Conservation (phyloP, 441 rosid genomes). For the Corymbia calophylla region DNA sequence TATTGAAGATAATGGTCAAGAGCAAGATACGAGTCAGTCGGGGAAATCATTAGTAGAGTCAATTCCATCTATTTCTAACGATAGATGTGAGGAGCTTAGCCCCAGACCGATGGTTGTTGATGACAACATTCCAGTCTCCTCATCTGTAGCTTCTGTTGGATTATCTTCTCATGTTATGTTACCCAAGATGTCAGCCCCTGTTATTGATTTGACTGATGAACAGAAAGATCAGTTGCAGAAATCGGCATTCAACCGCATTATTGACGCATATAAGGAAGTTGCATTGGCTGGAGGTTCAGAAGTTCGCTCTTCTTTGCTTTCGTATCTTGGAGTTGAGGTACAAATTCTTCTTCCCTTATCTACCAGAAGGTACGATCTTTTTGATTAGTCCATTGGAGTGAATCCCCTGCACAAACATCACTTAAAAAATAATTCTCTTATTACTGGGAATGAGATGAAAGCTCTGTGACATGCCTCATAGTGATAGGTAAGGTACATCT, state of each 20-base stretch:
- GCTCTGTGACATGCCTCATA: neutral
- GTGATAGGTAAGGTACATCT: neutral
- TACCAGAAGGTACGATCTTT: neutral
- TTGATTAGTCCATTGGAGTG: neutral
- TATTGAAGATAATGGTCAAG: conserved; percentile 60
- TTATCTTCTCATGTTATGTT: conserved; percentile 43
- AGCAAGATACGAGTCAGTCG: conserved; percentile 47
- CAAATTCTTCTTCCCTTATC: conserved; percentile 3
- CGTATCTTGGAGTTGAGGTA: conserved; percentile 91
- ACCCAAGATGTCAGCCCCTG: conserved; percentile 95
- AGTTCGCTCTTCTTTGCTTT: conserved; percentile 79
- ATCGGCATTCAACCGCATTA: conserved; percentile 59
- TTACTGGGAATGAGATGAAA: neutral
- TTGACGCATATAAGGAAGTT: conserved; percentile 84
- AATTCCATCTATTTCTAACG: conserved; percentile 58
- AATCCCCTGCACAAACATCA: neutral
- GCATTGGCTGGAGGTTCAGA: conserved; percentile 81
- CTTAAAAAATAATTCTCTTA: neutral
- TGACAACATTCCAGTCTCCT: conserved; percentile 46
- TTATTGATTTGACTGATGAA: conserved; percentile 69
- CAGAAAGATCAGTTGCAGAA: conserved; percentile 84
- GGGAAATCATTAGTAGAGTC: conserved; percentile 43
- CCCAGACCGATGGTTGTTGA: conserved; percentile 51
- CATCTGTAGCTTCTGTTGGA: conserved; percentile 56
- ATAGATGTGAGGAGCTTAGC: conserved; percentile 86